These are phyloP conservation scores for Murraya koenigii DNA, from an alignment of 345 rosid species.

Conservation along the genomic window DNA sequence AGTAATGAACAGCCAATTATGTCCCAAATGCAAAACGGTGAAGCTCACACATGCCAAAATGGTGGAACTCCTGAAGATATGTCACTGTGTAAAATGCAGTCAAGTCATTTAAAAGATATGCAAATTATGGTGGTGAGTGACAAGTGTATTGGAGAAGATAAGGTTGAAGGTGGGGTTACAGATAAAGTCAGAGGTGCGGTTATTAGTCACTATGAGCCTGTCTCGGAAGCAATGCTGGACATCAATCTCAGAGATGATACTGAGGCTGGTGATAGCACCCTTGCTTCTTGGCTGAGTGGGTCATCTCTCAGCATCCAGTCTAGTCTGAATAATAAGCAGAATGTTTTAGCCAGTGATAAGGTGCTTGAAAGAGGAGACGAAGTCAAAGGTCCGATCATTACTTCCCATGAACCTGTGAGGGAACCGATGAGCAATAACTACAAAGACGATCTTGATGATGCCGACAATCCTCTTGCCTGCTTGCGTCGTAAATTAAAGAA, in stretches of 20 bases:
- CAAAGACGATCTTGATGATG: slow-evolving; percentile 6
- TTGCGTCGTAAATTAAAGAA: slow-evolving; percentile 3
- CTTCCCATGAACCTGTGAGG: neutral
- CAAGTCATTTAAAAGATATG: neutral
- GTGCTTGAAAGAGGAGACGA: neutral
- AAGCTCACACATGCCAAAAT: neutral
- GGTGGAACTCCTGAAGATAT: neutral
- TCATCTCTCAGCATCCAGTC: neutral
- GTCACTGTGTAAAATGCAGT: neutral
- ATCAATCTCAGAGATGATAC: neutral
- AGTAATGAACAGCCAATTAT: neutral
- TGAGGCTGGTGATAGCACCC: slow-evolving; percentile 11
- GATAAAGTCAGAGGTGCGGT: neutral
- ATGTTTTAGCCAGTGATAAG: neutral
- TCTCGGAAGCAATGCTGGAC: neutral
- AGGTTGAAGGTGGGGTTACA: no score
- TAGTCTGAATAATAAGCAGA: neutral
- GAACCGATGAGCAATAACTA: neutral
- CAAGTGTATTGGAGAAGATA: neutral
- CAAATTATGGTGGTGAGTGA: neutral
- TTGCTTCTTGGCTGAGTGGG: slow-evolving; percentile 8
- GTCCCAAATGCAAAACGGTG: neutral
- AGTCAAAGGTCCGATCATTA: neutral
- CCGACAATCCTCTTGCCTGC: slow-evolving; percentile 14
- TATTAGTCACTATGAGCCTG: neutral